Evolutionary conservation across 2,329 filamentous ascomycete species (phyloP), one percentile per base, ranked within the genome.

Genomic region (Phymatotrichopsis omnivora): DNA sequence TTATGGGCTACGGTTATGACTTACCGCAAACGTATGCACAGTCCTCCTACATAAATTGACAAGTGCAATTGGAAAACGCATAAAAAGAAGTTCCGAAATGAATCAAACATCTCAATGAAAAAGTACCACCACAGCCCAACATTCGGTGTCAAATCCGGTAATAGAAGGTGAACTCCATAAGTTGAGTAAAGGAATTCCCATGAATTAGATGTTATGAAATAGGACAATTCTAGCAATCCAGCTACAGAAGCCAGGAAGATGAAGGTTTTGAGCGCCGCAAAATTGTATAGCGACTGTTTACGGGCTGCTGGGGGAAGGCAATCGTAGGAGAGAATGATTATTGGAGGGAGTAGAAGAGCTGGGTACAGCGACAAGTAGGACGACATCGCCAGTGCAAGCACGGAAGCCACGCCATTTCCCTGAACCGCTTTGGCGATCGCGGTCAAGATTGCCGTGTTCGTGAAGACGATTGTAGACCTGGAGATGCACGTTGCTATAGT

Each of bases 111-210:
- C 62, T 98, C 89, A 56, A 93, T 93, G 62, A 98, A 96, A 67
- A 98, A 98, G 66, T 98, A 98, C 91, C 91, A 98, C 91, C 91
- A 98, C 1, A 98, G 71, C 1, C 91, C 91, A 23, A 93, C 82
- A 56, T 96, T 98, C 10, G 91, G 91, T 0, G 89, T 93, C 30
- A 98, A 72, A 61, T 98, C 91, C 7, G 86, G 85, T 2, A 98
- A 74, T 1, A 91, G 78, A 28, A 98, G 73, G 58, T 94, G 87
- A 35, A 93, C 85, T 56, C 89, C 86, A 64, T 98, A 98, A 1
- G 91, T 95, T 16, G 86, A 85, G 6, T 73, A 66, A 16, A 96
- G 65, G 60, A 96, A 98, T 52, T 87, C 79, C 83, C 84, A 93
- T 2, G 86, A 93, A 51, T 76, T 72, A 24, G 72, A 78, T 1